Evolutionary conservation across 805 yeast genomes (phyloP), one percentile per base, ranked within the genome.

Genomic region (Candida caryicola): DNA sequence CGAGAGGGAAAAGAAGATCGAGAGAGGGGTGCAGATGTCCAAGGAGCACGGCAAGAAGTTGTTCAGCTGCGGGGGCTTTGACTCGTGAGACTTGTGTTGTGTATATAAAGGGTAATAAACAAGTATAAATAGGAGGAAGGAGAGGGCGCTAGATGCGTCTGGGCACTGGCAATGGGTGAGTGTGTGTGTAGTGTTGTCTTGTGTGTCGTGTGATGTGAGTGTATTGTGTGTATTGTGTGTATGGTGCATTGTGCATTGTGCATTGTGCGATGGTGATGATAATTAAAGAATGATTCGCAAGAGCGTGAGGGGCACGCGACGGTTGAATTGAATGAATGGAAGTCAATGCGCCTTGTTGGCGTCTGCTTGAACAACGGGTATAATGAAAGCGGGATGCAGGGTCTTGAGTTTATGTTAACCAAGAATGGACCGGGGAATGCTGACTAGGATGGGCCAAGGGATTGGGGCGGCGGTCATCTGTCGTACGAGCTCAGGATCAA

Each of bases 1-100:
- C 34, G 43, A 50, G 23, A 60, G 55, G 31, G 59, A 57, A 15
- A 51, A 43, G 44, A 44, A 51, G 27, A 55, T 65, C 23, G 61
- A 60, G 31, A 53, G 47, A 29, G 49, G 49, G 8, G 45, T 66
- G 18, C 45, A 44, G 9, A 39, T 42, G 33, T 51, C 53, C 9
- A 53, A 55, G 40, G 41, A 41, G 33, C 43, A 50, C 5, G 50
- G 47, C 17, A 48, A 40, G 17, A 43, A 38, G 21, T 39, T 60
- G 17, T 59, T 57, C 33, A 44, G 37, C 18, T 42, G 38, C 29
- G 47, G 44, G 12, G 44, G 37, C 12, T 59, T 58, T 45, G 63
- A 58, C 4, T 30, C 10, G 13, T 17, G 30, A 7, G n/a, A n/a
- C 18, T 12, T 21, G 7, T 14, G 8, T 12, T 6, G 16, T 21